These are phyloP conservation scores for Aspergillus affinis DNA, from an alignment of 495 filamentous ascomycete genomes.

Conservation along the genomic window DNA sequence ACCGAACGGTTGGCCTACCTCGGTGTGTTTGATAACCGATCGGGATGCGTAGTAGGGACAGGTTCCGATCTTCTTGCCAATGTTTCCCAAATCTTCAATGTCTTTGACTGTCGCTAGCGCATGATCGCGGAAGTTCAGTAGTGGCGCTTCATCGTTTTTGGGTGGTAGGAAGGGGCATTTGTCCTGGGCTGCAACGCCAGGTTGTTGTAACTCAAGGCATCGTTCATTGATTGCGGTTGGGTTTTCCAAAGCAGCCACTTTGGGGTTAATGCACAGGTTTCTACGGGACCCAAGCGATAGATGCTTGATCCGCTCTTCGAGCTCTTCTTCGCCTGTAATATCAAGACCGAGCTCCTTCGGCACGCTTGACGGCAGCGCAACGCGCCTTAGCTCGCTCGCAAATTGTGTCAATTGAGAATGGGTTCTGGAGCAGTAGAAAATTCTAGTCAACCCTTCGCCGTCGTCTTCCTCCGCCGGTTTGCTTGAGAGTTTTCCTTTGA, in stretches of 20 bases:
- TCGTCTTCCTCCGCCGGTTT: slow-evolving; percentile 46
- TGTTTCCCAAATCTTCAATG: slow-evolving; percentile 82
- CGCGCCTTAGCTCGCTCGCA: slow-evolving; percentile 82
- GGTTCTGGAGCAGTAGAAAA: slow-evolving; percentile 92
- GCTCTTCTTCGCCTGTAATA: slow-evolving; percentile 23
- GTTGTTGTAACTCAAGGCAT: slow-evolving; percentile 88
- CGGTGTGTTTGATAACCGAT: slow-evolving; percentile 75
- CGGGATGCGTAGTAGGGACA: slow-evolving; percentile 97
- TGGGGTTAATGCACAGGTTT: slow-evolving; percentile 88
- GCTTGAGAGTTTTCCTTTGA: slow-evolving; percentile 33
- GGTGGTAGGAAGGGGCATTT: slow-evolving; percentile 80
- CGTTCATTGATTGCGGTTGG: slow-evolving; percentile 88
- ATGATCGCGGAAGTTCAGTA: slow-evolving; percentile 85
- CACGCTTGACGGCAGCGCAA: slow-evolving; percentile 67
- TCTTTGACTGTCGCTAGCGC: slow-evolving; percentile 82
- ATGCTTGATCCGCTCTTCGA: slow-evolving; percentile 70
- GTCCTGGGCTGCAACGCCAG: slow-evolving; percentile 60
- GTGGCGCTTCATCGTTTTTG: slow-evolving; percentile 66
- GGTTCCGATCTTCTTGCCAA: slow-evolving; percentile 77
- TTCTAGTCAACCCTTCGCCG: slow-evolving; percentile 64
- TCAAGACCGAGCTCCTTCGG: slow-evolving; percentile 31
- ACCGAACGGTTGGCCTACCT: slow-evolving; percentile 43
- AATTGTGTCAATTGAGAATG: slow-evolving; percentile 96
- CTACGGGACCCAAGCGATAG: slow-evolving; percentile 87
- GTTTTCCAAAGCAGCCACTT: slow-evolving; percentile 68